A percentile compares a stretch with the other conserved stretches of the same genome.
Evolutionary conservation across 1,284 basidiomycete genomes (phyloP).

Genomic region (Fomes fomentarius): DNA sequence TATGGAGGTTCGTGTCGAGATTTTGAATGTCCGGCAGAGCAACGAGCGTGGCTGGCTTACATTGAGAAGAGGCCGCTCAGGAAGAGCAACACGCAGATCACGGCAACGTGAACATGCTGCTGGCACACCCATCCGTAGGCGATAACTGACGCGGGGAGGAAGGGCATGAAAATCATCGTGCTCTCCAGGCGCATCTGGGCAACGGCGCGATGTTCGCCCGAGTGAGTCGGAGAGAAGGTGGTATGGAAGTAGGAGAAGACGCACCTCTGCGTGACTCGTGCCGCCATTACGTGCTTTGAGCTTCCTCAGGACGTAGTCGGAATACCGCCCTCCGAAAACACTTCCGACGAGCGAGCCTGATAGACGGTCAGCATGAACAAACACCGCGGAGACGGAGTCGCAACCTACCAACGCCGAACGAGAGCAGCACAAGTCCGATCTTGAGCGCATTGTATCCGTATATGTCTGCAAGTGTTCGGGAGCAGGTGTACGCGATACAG

Average conservation of each 20-base stretch:
- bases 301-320: conserved; percentile 63
- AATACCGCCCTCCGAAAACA: conserved; percentile 77
- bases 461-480: conserved; percentile 62
- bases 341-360: conserved; percentile 73
- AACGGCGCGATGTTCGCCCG: background rate
- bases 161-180: conserved; percentile 54
- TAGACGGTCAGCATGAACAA: too few relatives aligned
- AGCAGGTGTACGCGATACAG: conserved; percentile 71
- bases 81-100: conserved; percentile 65
- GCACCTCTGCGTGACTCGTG: conserved; percentile 66
- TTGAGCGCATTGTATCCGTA: conserved; percentile 75
- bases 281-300: conserved; percentile 66
- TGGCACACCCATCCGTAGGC: conserved; percentile 81
- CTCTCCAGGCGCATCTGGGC: conserved; percentile 73
- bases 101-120: conserved; percentile 63
- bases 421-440: conserved; percentile 76
- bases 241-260: conserved; percentile 14
- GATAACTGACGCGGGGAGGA: conserved; percentile 62
- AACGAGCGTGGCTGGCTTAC: conserved; percentile 44
- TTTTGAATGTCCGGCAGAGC: too few relatives aligned
- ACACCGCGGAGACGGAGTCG: background rate
- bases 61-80: conserved; percentile 71
- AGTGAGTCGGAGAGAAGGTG: background rate
- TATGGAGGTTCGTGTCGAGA: background rate
- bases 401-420: conserved; percentile 68